Evolutionary conservation across 2,329 filamentous ascomycete species (phyloP).

Genomic region (Thermoascus crustaceus): DNA sequence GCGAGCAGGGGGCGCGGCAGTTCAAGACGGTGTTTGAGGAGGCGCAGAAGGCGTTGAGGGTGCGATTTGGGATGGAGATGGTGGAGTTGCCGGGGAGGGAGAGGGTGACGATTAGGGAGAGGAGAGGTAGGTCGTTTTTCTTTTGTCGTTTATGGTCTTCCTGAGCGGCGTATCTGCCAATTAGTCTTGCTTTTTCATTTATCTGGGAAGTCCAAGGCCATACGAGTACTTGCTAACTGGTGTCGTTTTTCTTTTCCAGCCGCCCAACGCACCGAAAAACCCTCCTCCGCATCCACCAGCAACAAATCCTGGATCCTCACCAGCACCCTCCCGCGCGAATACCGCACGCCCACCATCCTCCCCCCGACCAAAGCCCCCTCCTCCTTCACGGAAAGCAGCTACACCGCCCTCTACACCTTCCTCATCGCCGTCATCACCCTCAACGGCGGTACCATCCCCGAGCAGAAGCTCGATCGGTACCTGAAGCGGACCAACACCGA

Average conservation of each 20-base stretch:
- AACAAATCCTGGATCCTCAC: slow-evolving; percentile 71
- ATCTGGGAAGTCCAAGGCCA: not conserved
- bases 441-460: slow-evolving; percentile 62
- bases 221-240: not conserved
- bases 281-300: slow-evolving; percentile 38
- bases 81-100: slow-evolving; percentile 72
- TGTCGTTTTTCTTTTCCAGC: slow-evolving; percentile 27
- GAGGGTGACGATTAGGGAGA: slow-evolving; percentile 70
- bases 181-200: slow-evolving; percentile 1
- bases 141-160: slow-evolving; percentile 4
- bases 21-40: slow-evolving; percentile 71
- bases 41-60: slow-evolving; percentile 63
- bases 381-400: slow-evolving; percentile 63
- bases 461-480: slow-evolving; percentile 70
- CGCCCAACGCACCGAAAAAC: slow-evolving; percentile 39
- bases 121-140: slow-evolving; percentile 51
- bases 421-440: slow-evolving; percentile 71
- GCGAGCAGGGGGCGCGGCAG: slow-evolving; percentile 54
- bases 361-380: slow-evolving; percentile 60
- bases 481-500: slow-evolving; percentile 68
- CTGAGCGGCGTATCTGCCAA: not conserved
- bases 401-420: slow-evolving; percentile 72
- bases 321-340: slow-evolving; percentile 60
- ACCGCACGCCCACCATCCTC: slow-evolving; percentile 59
- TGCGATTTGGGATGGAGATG: slow-evolving; percentile 87